phyloP scores from a whole-genome alignment of 2,329 filamentous ascomycete genomes.

The Chaetomium sp. region DNA sequence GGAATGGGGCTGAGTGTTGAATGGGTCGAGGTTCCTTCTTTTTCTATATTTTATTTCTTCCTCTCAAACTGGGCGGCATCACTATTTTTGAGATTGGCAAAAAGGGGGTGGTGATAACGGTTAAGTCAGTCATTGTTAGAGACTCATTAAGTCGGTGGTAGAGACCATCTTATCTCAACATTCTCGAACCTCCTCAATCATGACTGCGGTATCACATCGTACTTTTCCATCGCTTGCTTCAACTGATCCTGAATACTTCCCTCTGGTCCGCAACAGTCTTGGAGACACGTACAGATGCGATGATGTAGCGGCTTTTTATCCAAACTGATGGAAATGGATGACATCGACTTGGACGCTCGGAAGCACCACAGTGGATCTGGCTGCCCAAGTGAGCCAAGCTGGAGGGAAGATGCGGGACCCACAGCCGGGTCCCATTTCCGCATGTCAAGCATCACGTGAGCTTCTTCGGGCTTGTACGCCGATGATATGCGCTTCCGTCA shows the following conservation, averaged over 20 bases:
- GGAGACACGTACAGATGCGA: too few relatives aligned
- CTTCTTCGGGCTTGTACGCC: conserved; percentile 13
- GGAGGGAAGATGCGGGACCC: too few relatives aligned
- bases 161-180: neutral
- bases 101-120: neutral
- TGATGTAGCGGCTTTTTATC: too few relatives aligned
- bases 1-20: neutral
- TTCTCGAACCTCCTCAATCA: neutral
- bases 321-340: too few relatives aligned
- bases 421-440: neutral
- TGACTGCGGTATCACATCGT: neutral
- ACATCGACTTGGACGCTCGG: too few relatives aligned
- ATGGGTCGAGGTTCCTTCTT: neutral
- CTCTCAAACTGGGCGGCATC: neutral
- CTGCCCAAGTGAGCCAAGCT: too few relatives aligned
- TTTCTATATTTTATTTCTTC: neutral
- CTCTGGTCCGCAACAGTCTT: too few relatives aligned
- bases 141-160: neutral
- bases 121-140: neutral
- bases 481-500: conserved; percentile 32
- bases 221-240: too few relatives aligned
- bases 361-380: too few relatives aligned
- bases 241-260: too few relatives aligned
- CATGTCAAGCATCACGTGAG: conserved; percentile 6
- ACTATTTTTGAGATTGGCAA: neutral